Evolutionary conservation across 345 rosid species (phyloP).

Genomic region (Cardamine occulta): DNA sequence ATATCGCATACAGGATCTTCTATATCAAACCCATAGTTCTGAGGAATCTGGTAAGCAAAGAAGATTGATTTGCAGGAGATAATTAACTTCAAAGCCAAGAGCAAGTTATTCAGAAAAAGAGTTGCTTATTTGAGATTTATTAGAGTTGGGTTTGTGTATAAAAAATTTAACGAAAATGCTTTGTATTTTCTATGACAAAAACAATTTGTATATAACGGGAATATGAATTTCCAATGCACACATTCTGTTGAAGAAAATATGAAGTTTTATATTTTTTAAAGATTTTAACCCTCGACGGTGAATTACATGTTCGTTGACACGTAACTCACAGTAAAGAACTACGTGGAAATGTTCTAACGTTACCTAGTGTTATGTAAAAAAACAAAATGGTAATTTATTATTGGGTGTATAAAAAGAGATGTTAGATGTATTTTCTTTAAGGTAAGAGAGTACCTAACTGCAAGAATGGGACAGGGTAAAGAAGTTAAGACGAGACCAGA

Average conservation of each 20-base stretch:
- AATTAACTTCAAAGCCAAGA: constrained; percentile 11
- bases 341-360: constrained; percentile 31
- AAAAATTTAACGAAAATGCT: background rate
- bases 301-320: constrained; percentile 33
- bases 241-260: constrained; percentile 11
- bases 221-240: constrained; percentile 2
- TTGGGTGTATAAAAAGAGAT: background rate
- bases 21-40: constrained; percentile 36
- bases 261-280: background rate
- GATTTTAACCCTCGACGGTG: background rate
- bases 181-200: background rate
- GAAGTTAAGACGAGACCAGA: constrained; percentile 40
- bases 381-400: background rate
- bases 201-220: constrained; percentile 21
- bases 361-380: constrained; percentile 22
- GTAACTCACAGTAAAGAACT: constrained; percentile 6
- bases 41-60: constrained; percentile 27
- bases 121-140: constrained; percentile 24
- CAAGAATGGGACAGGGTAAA: constrained; percentile 44
- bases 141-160: constrained; percentile 11
- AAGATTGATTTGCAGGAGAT: constrained; percentile 27
- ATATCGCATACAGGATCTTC: constrained; percentile 32
- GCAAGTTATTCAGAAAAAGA: background rate
- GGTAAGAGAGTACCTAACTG: background rate
- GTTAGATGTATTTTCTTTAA: too few species aligned